Base-by-base conservation (phyloP, 164 flowering plant species). In the Malania oleifera region DNA sequence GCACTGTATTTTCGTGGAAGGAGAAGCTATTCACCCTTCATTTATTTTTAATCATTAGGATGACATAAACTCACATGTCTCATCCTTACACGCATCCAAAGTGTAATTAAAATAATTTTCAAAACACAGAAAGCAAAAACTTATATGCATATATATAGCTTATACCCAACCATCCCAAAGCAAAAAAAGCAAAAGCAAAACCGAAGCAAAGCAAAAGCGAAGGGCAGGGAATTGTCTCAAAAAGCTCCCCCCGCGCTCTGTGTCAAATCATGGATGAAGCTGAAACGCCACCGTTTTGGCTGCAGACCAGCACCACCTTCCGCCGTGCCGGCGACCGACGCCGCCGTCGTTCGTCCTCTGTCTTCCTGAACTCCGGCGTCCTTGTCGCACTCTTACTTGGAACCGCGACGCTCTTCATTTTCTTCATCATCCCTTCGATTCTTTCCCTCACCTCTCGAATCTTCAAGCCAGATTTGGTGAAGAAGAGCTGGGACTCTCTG, bases 401-500 rank as follows among this genome's bases (percentile, higher is more conserved):
- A 25, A 29, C 68, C 22, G 88, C 80, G 2, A 51, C 67, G 11
- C 60, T 62, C 12, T 68, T 77, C 44, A 25, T 79, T 25, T 56
- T 72, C 55, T 25, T 81, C 18, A 49, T 77, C 43, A 44, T 79
- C 38, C 85, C 85, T 25, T 57, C 79, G 0, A 27, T 80, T 31
- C 27, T 68, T 1, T 63, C 76, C 3, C 57, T 66, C 56, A 61
- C 72, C 7, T 63, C 74, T 6, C 75, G 67, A 44, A 56, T 80
- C 39, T 70, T 83, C 40, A 71, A 50, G 24, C 84, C 85, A 10
- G 71, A 69, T 7, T 40, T 45, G 44, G 76, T 81, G 1, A 81
- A 75, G 66, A 75, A 72, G 43, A 66, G 81, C 51, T 83, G 89
- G 89, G 83, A 79, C 61, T 67, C 73, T 0, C 67, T 83, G 53